Conservation (phyloP, 352 stramenopile species). For the Globisporangium cystogenes region DNA sequence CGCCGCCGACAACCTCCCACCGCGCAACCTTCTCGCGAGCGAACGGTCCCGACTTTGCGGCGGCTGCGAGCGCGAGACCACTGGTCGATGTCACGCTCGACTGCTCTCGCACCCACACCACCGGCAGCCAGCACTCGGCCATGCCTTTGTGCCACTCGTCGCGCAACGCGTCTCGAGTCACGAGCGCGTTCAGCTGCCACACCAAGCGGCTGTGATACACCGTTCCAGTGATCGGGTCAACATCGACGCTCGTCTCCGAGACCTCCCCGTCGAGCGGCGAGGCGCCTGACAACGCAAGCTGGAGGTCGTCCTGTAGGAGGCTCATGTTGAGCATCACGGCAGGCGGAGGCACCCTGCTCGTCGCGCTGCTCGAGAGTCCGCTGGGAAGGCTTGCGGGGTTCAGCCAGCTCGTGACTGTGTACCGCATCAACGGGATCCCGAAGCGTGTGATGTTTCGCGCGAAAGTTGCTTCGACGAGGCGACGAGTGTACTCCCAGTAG, state of each 20-base stretch:
- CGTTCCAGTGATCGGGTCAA: constrained; percentile 39
- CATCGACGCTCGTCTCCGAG: constrained; percentile 21
- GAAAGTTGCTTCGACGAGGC: constrained; percentile 34
- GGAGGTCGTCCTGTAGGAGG: constrained; percentile 35
- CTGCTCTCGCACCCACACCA: constrained; percentile 48
- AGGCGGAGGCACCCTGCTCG: neutral
- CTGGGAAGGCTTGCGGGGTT: constrained; percentile 26
- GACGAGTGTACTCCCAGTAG: constrained; percentile 42
- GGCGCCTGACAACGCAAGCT: constrained; percentile 15
- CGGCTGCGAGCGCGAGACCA: constrained; percentile 8
- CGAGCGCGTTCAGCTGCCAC: constrained; percentile 37
- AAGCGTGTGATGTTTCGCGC: constrained; percentile 47
- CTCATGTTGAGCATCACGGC: constrained; percentile 35
- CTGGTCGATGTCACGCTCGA: constrained; percentile 21
- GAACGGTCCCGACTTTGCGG: constrained; percentile 20
- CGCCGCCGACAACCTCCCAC: constrained; percentile 23
- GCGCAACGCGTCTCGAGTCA: constrained; percentile 5
- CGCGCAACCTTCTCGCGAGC: constrained; percentile 29
- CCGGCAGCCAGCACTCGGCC: constrained; percentile 24
- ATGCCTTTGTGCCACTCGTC: constrained; percentile 36
- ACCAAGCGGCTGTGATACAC: constrained; percentile 42
- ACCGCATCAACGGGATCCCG: constrained; percentile 42
- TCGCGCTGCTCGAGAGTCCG: constrained; percentile 13
- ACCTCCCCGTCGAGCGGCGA: neutral
- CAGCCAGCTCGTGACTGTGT: constrained; percentile 30